Conservation (phyloP, 768 basidiomycete genomes). For the Mycena capillaripes region DNA sequence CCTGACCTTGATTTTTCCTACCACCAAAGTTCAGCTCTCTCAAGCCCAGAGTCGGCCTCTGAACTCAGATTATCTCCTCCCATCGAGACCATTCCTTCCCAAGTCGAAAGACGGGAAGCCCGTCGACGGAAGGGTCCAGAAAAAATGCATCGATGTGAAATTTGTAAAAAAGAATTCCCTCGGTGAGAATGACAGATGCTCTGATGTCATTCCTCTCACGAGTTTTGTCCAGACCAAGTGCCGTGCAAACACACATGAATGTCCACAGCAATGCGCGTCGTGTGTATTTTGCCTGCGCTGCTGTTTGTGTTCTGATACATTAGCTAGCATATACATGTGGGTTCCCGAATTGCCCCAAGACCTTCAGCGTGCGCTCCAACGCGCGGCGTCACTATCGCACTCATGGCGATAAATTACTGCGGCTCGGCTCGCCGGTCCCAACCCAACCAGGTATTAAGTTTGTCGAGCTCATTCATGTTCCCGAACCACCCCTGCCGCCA, state of each 20-base stretch:
- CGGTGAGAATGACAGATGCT: constrained; percentile 47
- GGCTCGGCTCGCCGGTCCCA: not conserved
- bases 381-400: constrained; percentile 85
- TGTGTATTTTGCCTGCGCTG: constrained; percentile 44
- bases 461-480: not conserved
- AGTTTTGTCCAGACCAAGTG: constrained; percentile 59
- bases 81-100: constrained; percentile 3
- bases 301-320: not conserved
- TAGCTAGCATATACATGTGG: constrained; percentile 64
- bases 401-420: constrained; percentile 65
- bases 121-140: constrained; percentile 27
- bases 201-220: constrained; percentile 2
- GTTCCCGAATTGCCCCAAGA: constrained; percentile 72
- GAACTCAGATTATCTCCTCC: not conserved
- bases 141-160: constrained; percentile 68
- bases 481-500: not conserved
- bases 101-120: not conserved
- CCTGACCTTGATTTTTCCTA: not conserved
- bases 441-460: constrained; percentile 1
- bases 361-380: constrained; percentile 85
- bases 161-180: constrained; percentile 67
- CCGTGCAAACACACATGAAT: constrained; percentile 71
- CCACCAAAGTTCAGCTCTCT: not conserved
- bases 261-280: constrained; percentile 67
- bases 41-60: not conserved